Evolutionary conservation across 2,329 filamentous ascomycete species (phyloP).

Genomic region (Arthrinium puccinioides): DNA sequence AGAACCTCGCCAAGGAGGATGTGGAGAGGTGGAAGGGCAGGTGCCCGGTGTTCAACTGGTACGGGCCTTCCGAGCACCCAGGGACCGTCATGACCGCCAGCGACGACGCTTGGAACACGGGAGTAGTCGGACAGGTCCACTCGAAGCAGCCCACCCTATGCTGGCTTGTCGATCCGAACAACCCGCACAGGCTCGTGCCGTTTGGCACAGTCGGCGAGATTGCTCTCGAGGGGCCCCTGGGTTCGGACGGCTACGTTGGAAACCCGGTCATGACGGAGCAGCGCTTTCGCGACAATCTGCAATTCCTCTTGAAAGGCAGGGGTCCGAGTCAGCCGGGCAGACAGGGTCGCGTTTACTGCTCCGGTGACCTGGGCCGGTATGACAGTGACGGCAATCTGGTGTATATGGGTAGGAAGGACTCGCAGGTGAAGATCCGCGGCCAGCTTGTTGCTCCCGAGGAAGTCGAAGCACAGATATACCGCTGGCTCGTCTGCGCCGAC

Average conservation of each 20-base stretch:
- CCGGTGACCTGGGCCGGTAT: constrained; percentile 30
- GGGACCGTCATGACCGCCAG: not conserved
- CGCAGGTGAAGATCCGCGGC: constrained; percentile 45
- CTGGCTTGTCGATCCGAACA: not conserved
- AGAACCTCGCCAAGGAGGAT: not conserved
- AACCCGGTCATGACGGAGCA: not conserved
- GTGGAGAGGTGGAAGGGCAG: not conserved
- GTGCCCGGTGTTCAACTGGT: not conserved
- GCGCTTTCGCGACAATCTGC: not conserved
- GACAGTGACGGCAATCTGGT: constrained; percentile 22
- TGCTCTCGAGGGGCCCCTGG: not conserved
- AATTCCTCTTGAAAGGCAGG: not conserved
- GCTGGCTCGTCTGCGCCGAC: not conserved
- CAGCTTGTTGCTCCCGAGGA: constrained; percentile 35
- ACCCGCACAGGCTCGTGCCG: not conserved
- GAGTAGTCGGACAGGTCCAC: not conserved
- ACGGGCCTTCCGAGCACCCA: not conserved
- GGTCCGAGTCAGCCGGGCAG: not conserved
- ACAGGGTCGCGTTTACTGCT: constrained; percentile 25
- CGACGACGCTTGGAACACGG: not conserved
- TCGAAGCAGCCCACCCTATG: not conserved
- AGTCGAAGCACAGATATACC: constrained; percentile 1
- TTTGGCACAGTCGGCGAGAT: not conserved
- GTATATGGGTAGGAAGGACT: constrained; percentile 39
- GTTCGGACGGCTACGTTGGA: not conserved